Percentiles rank a stretch among this genome's conserved stretches.
phyloP scores from a whole-genome alignment of 169 alveolate species.

The Theileria sp. region DNA sequence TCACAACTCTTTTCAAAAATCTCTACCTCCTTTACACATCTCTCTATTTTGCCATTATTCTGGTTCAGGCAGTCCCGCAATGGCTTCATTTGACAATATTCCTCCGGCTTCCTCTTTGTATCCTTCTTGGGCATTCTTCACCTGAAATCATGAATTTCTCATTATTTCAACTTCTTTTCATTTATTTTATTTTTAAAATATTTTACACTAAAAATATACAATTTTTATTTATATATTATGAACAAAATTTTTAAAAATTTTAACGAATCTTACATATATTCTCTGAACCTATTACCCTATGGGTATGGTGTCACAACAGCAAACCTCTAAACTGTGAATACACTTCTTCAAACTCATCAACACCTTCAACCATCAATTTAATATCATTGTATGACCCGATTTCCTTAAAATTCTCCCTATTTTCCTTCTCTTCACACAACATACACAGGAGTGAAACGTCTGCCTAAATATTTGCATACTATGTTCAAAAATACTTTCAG shows the following conservation, averaged over 20 bases:
- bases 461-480: background rate
- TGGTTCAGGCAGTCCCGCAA: constrained; percentile 76
- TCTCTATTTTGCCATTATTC: constrained; percentile 72
- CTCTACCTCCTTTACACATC: constrained; percentile 75
- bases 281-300: background rate
- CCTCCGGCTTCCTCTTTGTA: constrained; percentile 55
- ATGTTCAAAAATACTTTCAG: background rate
- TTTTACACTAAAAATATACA: background rate
- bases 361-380: background rate
- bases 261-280: background rate
- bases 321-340: background rate
- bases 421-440: background rate
- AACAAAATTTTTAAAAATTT: background rate
- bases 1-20: constrained; percentile 82
- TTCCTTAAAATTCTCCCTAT: background rate
- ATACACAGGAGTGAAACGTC: background rate
- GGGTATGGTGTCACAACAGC: background rate
- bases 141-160: background rate
- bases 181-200: background rate
- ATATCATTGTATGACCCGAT: background rate
- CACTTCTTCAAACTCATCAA: background rate
- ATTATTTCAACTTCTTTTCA: background rate
- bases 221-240: background rate
- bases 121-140: constrained; percentile 63
- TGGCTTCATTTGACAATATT: constrained; percentile 81